Percentiles rank a stretch among this genome's conserved stretches.
phyloP scores from a whole-genome alignment of 805 yeast genomes.

The Pichia phayaonensis region DNA sequence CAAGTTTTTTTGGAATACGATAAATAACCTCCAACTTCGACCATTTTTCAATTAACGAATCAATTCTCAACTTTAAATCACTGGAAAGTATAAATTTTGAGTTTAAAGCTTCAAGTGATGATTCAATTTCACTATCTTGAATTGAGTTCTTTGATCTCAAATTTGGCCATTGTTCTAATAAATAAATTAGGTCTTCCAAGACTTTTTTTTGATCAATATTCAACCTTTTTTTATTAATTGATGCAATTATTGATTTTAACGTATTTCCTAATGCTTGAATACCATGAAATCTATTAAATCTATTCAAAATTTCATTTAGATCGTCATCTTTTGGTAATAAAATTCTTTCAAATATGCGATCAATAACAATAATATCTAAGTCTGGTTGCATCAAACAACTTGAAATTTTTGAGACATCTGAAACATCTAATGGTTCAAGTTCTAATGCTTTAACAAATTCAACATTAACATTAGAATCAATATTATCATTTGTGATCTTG shows the following conservation, averaged over 20 bases:
- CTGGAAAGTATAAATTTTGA: not conserved
- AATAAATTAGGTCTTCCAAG: slow-evolving; percentile 42
- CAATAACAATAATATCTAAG: slow-evolving; percentile 57
- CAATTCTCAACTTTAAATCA: slow-evolving; percentile 31
- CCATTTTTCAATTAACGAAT: slow-evolving; percentile 58
- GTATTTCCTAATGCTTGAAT: slow-evolving; percentile 67
- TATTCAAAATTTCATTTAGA: slow-evolving; percentile 38
- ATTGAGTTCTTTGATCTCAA: slow-evolving; percentile 69
- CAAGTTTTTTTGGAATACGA: slow-evolving; percentile 62
- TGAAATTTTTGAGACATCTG: slow-evolving; percentile 71
- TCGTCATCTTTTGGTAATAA: slow-evolving; percentile 37
- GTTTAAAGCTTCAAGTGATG: slow-evolving; percentile 41
- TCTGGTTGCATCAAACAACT: slow-evolving; percentile 66
- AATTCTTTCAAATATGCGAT: slow-evolving; percentile 59
- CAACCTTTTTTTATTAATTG: slow-evolving; percentile 5
- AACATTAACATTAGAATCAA: slow-evolving; percentile 52
- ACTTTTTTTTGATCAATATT: slow-evolving; percentile 32
- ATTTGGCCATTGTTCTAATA: slow-evolving; percentile 58
- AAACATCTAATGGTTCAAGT: slow-evolving; percentile 41
- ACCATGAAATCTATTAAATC: slow-evolving; percentile 77
- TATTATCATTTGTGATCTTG: slow-evolving; percentile 41
- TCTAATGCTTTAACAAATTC: slow-evolving; percentile 56
- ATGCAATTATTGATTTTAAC: slow-evolving; percentile 31
- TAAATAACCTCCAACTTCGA: slow-evolving; percentile 69
- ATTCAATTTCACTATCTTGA: slow-evolving; percentile 64